Base-by-base conservation (phyloP, 768 basidiomycete genomes). In the Xerocomus potaroensis region DNA sequence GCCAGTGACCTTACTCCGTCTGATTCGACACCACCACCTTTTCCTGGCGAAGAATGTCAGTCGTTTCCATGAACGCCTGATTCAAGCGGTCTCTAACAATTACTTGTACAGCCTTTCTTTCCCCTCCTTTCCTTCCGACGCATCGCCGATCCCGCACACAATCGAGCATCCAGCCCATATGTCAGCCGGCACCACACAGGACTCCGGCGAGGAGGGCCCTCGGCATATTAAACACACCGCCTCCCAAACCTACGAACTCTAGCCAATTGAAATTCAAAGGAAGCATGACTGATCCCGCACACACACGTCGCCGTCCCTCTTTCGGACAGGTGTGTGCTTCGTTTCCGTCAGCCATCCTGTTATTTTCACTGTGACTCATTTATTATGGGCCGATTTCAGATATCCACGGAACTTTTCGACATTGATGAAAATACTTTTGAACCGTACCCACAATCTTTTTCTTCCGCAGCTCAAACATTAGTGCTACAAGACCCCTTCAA, bases 371-470 rank as follows among this genome's bases (percentile, higher is more conserved):
- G 33, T 62, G 48, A 55, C 58, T 53, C 52, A 56, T 35, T 22
- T 16, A 29, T 46, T 27, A 39, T 33, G 18, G 45, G 29, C 50
- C 39, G 52, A 51, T 51, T 48, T 65, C 65, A 59, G 75, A 74
- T 55, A 68, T 74, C 58, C 69, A 72, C 57, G 54, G 78, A 85
- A 30, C 69, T 87, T 47, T 87, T 84, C 60, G 82, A 87, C 58
- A 87, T 88, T 51, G 80, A 85, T 56, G 86, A 87, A 63, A 80
- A 82, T 57, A 79, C 80, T 47, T 77, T 77, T 55, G 80, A 81
- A 46, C 69, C 70, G 3, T 74, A 75, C 34, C 67, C 69, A 24
- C 65, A 69, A 66, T 63, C 68, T 50, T 62, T 69, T 64, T 51
- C 63, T 50, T 56, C 66, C 26, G 24, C 55, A 48, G 35, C 59